Conservation (phyloP, 2,329 filamentous ascomycete species). For the Plenodomus biglobosus region DNA sequence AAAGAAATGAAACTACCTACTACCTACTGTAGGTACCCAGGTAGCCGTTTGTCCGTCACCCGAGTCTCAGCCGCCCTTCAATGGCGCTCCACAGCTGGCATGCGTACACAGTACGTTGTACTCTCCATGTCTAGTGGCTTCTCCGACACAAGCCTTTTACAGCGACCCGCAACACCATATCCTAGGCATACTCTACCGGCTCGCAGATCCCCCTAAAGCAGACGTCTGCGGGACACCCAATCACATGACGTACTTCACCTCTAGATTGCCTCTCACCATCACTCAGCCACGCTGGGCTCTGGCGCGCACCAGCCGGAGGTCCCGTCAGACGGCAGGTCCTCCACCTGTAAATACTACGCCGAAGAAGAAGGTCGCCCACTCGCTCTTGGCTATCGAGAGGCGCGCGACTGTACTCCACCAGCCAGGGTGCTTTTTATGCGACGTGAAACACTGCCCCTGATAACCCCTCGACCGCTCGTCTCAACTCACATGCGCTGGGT, state of each 20-base stretch:
- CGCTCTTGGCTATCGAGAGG: background rate
- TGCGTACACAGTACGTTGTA: too few species aligned
- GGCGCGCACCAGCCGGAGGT: constrained; percentile 6
- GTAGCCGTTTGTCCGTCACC: too few species aligned
- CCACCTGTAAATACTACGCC: constrained; percentile 6
- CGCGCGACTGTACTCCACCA: constrained; percentile 11
- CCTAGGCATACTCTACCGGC: background rate
- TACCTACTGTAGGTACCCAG: too few species aligned
- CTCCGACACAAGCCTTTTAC: constrained; percentile 9
- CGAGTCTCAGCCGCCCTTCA: too few species aligned
- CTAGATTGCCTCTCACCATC: background rate
- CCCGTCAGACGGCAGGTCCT: constrained; percentile 4
- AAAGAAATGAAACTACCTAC: too few species aligned
- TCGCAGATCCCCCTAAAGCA: constrained; percentile 6
- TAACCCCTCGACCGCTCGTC: constrained; percentile 26
- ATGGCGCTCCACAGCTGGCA: background rate
- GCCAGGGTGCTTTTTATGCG: constrained; percentile 24
- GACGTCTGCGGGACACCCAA: background rate
- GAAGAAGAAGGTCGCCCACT: constrained; percentile 2
- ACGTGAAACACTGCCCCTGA: constrained; percentile 44
- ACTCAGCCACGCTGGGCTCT: constrained; percentile 6
- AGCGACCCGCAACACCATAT: constrained; percentile 1
- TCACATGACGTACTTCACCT: constrained; percentile 10
- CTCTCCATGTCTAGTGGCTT: background rate
- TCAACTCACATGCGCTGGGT: constrained; percentile 36